phyloP scores from a whole-genome alignment of 176 grass and related monocot species.

The Urochloa ruziziensis region DNA sequence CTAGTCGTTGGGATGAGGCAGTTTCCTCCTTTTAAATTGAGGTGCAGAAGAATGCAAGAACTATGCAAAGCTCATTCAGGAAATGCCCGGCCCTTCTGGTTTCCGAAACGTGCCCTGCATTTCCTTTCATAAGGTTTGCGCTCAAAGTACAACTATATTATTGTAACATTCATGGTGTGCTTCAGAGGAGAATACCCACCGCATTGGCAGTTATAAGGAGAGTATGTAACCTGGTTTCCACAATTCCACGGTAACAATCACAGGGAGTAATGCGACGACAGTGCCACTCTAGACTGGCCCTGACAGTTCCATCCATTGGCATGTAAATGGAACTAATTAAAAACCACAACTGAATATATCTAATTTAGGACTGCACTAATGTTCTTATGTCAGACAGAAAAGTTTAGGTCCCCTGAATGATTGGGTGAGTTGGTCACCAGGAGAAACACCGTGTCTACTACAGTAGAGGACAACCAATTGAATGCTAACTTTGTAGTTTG shows the following conservation, averaged over 20 bases:
- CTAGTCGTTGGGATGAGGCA: too few relatives aligned
- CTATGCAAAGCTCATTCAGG: too few relatives aligned
- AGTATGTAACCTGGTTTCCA: background rate
- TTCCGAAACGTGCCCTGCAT: background rate
- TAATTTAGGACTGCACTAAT: background rate
- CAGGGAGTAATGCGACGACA: background rate
- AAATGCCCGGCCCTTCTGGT: too few relatives aligned
- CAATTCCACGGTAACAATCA: background rate
- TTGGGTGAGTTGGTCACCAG: background rate
- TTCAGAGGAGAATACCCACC: background rate
- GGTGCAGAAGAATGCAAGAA: too few relatives aligned
- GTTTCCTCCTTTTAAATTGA: too few relatives aligned
- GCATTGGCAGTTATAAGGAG: background rate
- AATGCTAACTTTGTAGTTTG: background rate
- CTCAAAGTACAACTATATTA: background rate
- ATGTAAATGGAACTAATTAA: background rate
- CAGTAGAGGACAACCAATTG: background rate
- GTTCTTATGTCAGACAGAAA: background rate
- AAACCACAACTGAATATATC: background rate
- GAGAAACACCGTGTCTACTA: background rate
- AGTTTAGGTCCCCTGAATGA: background rate
- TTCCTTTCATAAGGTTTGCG: background rate
- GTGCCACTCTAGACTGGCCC: background rate
- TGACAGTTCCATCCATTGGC: background rate
- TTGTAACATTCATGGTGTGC: background rate